Evolutionary conservation across 371 early-diverging fungal genomes (phyloP), one percentile per base, ranked within the genome.

Genomic region (Rhizopus stolonifer): DNA sequence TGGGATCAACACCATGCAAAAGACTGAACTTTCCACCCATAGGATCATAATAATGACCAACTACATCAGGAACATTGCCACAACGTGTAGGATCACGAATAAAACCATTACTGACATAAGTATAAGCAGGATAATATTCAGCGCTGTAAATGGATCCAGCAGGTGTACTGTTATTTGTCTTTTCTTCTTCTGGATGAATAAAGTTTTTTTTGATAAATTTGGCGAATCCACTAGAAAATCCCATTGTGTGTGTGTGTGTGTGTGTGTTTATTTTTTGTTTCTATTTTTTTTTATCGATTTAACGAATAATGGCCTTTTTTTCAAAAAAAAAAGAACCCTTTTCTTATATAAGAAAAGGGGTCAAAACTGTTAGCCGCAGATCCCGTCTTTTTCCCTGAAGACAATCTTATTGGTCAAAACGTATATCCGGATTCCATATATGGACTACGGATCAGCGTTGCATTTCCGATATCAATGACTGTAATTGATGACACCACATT

Each of bases 51-150:
- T 55, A 71, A 4, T 50, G n/a, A 5, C 75, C 75, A 31, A 74
- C 52, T 4, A 65, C 54, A 39, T 65, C 65, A 45, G 77, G 70
- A 45, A 52, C 60, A 44, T 56, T 56, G 23, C 58, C 63, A 24
- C 61, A 66, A 32, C 72, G 64, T 66, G 64, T 76, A 15, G 77
- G 77, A 52, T 76, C 77, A 43, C 64, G 59, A 21, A 60, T 46
- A 45, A 59, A 72, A 55, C 61, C 59, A 31, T 43, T 33, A 21
- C 34, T 53, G 24, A 19, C 40, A 11, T 32, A 23, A 26, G 39
- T 17, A 13, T 38, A 47, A 11, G 26, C 33, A 5, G 53, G 34
- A 44, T 43, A 34, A 25, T 49, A 56, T 7, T 8, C 14, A 1
- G 36, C n/a, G 14, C 57, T 60, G 31, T 49, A 54, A n/a, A 49